A percentile compares a stretch with the other conserved stretches of the same genome.
Conservation (phyloP, 805 yeast genomes). For the Lipomyces yamanashiensis region DNA sequence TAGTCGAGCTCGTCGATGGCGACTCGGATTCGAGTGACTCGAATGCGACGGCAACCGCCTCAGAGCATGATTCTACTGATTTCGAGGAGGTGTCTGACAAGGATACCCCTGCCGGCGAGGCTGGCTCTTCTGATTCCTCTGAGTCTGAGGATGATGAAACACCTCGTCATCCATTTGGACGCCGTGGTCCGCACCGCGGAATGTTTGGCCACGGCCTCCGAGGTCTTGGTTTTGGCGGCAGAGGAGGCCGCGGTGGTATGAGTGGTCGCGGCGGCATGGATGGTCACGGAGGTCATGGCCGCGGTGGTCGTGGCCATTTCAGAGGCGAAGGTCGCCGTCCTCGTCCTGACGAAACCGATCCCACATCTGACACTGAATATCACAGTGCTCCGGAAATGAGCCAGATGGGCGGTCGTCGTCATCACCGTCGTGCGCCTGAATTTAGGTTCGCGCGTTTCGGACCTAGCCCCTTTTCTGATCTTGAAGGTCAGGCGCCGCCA, state of each 20-base stretch:
- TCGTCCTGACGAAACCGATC: not conserved
- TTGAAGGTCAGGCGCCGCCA: not conserved
- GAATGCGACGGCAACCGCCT: not conserved
- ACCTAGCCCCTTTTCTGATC: not conserved
- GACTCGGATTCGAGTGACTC: not conserved
- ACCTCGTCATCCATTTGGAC: not conserved
- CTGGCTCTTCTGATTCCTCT: constrained; percentile 1
- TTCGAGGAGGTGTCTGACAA: not conserved
- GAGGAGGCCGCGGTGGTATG: not conserved
- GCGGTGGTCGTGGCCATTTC: not conserved
- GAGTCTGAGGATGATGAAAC: not conserved
- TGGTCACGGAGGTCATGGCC: not conserved
- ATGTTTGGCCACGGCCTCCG: not conserved
- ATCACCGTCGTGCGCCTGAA: not conserved
- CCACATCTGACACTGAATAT: not conserved
- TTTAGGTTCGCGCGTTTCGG: not conserved
- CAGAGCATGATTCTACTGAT: not conserved
- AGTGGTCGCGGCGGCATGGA: not conserved
- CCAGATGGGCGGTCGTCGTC: not conserved
- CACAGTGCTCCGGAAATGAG: not conserved
- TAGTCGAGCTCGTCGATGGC: not conserved
- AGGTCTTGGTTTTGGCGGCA: constrained; percentile 1
- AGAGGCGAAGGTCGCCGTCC: not conserved
- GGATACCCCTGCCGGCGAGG: not conserved
- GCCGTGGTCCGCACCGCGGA: not conserved